Evolutionary conservation across 768 basidiomycete genomes (phyloP).

Genomic region (Chalciporus piperatus): DNA sequence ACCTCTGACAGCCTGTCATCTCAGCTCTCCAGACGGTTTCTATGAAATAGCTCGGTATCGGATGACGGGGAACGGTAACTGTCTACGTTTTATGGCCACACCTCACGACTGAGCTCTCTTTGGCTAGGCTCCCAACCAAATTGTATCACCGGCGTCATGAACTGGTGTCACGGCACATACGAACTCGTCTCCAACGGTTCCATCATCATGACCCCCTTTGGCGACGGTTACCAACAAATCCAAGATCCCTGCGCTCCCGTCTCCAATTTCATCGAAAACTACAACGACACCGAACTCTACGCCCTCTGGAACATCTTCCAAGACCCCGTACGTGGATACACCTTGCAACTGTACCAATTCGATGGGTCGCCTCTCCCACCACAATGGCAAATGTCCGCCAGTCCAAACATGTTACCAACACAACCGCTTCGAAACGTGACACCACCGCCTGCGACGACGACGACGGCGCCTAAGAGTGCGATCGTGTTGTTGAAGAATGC

Average conservation of each 20-base stretch:
- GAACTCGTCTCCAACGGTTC: constrained; percentile 71
- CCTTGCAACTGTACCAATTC: constrained; percentile 74
- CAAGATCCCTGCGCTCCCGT: constrained; percentile 90
- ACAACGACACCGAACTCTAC: constrained; percentile 74
- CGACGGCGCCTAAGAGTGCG: constrained; percentile 10
- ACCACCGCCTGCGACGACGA: constrained; percentile 11
- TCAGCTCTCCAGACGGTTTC: constrained; percentile 66
- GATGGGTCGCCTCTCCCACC: constrained; percentile 79
- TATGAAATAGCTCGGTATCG: constrained; percentile 93
- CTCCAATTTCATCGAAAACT: constrained; percentile 84
- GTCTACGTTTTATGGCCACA: background rate
- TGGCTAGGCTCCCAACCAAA: constrained; percentile 72
- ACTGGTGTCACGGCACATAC: constrained; percentile 89
- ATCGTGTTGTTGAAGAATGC: constrained; percentile 19
- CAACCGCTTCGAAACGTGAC: constrained; percentile 57
- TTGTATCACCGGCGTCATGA: constrained; percentile 86
- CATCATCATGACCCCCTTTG: constrained; percentile 67
- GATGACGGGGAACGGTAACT: constrained; percentile 77
- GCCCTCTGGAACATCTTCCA: constrained; percentile 66
- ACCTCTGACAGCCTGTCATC: constrained; percentile 1
- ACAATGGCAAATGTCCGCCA: constrained; percentile 58
- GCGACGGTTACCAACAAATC: constrained; percentile 91
- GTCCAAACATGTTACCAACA: constrained; percentile 88
- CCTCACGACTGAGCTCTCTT: background rate
- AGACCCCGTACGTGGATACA: constrained; percentile 59